A percentile compares a stretch with the other conserved stretches of the same genome.
These are phyloP conservation scores for Trametes coccinea DNA, from an alignment of 768 basidiomycete genomes.

Conservation along the genomic window DNA sequence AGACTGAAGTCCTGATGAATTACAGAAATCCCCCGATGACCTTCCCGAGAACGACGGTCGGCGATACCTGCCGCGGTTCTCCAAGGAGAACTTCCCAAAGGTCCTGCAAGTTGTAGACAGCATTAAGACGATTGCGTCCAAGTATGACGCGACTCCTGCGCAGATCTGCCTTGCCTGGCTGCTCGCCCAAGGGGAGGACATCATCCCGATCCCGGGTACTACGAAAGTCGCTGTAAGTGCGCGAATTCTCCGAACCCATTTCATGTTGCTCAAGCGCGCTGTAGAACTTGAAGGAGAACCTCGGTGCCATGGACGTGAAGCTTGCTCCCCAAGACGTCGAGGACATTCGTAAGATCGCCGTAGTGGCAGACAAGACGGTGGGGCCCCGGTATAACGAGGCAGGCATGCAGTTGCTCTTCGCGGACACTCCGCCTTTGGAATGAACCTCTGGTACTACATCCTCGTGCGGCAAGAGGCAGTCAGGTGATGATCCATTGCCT, in stretches of 20 bases:
- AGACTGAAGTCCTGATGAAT: not conserved
- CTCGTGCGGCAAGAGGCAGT: too few species aligned
- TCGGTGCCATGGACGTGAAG: slow-evolving; percentile 31
- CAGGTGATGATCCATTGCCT: too few species aligned
- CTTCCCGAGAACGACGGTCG: slow-evolving; percentile 33
- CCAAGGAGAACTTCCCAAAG: slow-evolving; percentile 46
- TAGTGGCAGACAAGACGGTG: slow-evolving; percentile 22
- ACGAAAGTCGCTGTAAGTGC: slow-evolving; percentile 3
- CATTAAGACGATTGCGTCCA: slow-evolving; percentile 35
- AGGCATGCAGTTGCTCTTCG: slow-evolving; percentile 27
- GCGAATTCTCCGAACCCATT: too few species aligned
- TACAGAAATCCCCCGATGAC: slow-evolving; percentile 32
- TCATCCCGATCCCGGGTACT: slow-evolving; percentile 20
- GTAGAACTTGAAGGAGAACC: slow-evolving; percentile 38
- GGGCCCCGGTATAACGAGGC: not conserved
- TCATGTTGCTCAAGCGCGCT: too few species aligned
- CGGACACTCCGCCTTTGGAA: slow-evolving; percentile 34
- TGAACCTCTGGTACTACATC: too few species aligned
- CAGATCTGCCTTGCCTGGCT: slow-evolving; percentile 39
- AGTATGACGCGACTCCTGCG: slow-evolving; percentile 34
- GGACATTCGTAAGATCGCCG: slow-evolving; percentile 32
- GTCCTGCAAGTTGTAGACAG: slow-evolving; percentile 39
- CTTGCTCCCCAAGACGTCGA: slow-evolving; percentile 33
- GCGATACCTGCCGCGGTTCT: slow-evolving; percentile 27
- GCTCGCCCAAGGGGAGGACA: slow-evolving; percentile 30